Evolutionary conservation across 2,329 filamentous ascomycete species (phyloP), one percentile per base, ranked within the genome.

Genomic region (Arachnomyces sp.): DNA sequence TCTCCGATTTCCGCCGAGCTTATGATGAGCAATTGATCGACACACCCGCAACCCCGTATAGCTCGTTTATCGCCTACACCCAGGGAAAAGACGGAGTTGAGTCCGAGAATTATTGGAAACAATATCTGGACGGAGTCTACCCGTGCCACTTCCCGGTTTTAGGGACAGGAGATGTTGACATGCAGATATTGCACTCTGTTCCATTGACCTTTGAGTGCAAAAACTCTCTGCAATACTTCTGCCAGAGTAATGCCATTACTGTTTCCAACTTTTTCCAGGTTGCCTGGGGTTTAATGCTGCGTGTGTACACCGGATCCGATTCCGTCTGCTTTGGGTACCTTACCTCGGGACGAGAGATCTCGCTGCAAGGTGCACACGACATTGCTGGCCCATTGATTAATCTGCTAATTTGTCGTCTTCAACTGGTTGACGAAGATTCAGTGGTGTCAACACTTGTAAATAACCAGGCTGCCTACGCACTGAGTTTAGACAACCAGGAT

Each of bases 341-440:
- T 6, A 45, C 50, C 3, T 56, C 57, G 8, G 56, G 57, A 6
- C 43, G 59, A 37, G 64, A 70, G 40, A 50, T 61, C 13, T 59
- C 62, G 1, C 46, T 70, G 6, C 43, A 57, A 6, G 56, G 54
- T 3, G 59, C 69, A n/a, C 51, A 66, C 31, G 54, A 59, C 13
- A 59, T 60, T 3, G 57, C 68, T 31, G 67, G 67, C 1, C 57
- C 66, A 3, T 65, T 67, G 40, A 64, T 69, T 42, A 67, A 65
- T 42, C 68, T 68, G 46, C 49, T 61, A 7, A 51, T 48, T 8
- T 58, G 48, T 34, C 48, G 46, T 15, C 37, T 51, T 14, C 34
- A 36, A 34, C 44, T 51, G 29, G 36, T 33, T 18, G 33, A 30
- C 4, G 25, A 31, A 21, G 35, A 25, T 25, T 33, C 42, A 4